Conservation (phyloP, 352 stramenopile species). For the Globisporangium lucens region DNA sequence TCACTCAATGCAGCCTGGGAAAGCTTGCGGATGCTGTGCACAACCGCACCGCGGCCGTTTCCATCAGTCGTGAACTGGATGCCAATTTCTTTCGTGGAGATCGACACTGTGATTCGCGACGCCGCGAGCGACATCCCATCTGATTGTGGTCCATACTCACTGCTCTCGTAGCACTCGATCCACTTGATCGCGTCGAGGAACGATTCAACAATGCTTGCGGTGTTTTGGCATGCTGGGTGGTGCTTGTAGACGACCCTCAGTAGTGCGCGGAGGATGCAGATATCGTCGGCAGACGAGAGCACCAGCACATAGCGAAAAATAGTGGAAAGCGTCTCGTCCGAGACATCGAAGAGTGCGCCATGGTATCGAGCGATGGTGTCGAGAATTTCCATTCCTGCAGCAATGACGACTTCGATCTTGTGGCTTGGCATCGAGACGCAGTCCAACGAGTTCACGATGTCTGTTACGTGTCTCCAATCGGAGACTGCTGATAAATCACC, state of each 20-base stretch:
- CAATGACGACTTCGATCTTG: constrained; percentile 78
- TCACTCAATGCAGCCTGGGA: constrained; percentile 78
- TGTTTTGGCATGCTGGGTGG: constrained; percentile 73
- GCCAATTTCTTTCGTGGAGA: constrained; percentile 79
- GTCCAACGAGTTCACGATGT: constrained; percentile 64
- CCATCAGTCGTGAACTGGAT: constrained; percentile 82
- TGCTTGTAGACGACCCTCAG: constrained; percentile 61
- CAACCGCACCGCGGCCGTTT: constrained; percentile 71
- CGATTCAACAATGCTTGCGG: constrained; percentile 43
- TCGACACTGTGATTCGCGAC: constrained; percentile 65
- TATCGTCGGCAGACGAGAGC: constrained; percentile 56
- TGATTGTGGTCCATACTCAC: constrained; percentile 33
- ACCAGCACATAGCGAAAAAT: constrained; percentile 73
- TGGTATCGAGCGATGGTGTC: constrained; percentile 52
- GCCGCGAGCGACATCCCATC: constrained; percentile 46
- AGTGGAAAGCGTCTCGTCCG: constrained; percentile 52
- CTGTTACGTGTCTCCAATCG: constrained; percentile 49
- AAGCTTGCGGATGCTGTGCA: constrained; percentile 72
- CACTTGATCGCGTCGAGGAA: constrained; percentile 82
- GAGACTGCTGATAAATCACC: constrained; percentile 56
- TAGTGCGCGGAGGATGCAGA: constrained; percentile 44
- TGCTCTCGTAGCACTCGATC: constrained; percentile 58
- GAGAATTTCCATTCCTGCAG: constrained; percentile 45
- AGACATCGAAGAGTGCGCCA: constrained; percentile 53
- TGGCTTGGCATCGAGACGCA: constrained; percentile 77